A percentile compares a stretch with the other conserved stretches of the same genome.
Evolutionary conservation across 257 asterid species (phyloP).

Genomic region (Fraxinus anomala): DNA sequence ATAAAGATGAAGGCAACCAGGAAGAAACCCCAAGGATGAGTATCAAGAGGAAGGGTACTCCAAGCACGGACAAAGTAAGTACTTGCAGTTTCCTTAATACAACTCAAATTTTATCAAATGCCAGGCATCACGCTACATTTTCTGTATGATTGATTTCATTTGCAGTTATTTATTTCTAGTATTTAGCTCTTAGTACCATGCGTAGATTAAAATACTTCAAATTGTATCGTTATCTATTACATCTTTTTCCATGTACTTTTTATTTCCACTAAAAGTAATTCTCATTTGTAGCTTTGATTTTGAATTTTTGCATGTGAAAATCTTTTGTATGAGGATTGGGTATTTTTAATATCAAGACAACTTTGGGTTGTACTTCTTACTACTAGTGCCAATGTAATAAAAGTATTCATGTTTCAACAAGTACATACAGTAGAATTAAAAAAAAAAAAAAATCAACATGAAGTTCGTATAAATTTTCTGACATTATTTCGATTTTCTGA

Average conservation of each 20-base stretch:
- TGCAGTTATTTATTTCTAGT: neutral
- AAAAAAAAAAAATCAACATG: neutral
- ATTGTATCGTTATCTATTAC: neutral
- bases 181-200: neutral
- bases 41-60: slow-evolving; percentile 65
- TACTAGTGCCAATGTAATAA: neutral
- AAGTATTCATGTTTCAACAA: neutral
- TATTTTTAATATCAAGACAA: neutral
- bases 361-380: neutral
- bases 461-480: neutral
- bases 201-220: no score
- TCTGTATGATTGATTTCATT: neutral
- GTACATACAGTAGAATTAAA: neutral
- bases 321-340: neutral
- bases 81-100: neutral
- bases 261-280: neutral
- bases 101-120: neutral
- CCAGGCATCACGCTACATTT: neutral
- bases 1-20: slow-evolving; percentile 45
- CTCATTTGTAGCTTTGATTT: neutral
- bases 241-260: neutral
- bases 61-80: slow-evolving; percentile 60
- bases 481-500: no score
- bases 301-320: neutral
- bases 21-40: slow-evolving; percentile 55